These are phyloP conservation scores for Suillus plorans DNA, from an alignment of 768 basidiomycete genomes.

Conservation along the genomic window DNA sequence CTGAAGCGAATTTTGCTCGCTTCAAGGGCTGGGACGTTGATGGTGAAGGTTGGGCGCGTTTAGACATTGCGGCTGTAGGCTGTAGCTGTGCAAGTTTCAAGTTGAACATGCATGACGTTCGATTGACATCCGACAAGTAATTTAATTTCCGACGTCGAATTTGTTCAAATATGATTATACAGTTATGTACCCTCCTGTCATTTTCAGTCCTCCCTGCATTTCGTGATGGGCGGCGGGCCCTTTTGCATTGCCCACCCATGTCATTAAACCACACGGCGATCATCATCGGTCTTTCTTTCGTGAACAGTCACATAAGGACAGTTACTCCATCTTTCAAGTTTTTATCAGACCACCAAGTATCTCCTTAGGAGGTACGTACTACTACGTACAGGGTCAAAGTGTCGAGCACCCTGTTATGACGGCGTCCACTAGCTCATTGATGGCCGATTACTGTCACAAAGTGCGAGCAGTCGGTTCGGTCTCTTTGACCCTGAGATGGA, in stretches of 20 bases:
- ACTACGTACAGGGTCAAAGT: neutral
- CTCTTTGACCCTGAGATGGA: too few species aligned
- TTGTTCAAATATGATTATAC: neutral
- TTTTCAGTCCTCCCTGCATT: neutral
- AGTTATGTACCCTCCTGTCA: constrained; percentile 1
- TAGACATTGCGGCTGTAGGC: constrained; percentile 7
- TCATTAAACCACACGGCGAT: neutral
- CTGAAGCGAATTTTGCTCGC: constrained; percentile 17
- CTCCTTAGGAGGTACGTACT: neutral
- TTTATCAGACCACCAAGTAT: neutral
- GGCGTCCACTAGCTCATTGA: too few species aligned
- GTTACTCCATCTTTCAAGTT: neutral
- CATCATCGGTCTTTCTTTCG: neutral
- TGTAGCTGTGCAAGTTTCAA: neutral
- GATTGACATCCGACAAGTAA: constrained; percentile 1
- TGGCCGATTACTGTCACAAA: too few species aligned
- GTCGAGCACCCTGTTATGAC: too few species aligned
- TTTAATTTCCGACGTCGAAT: constrained; percentile 1
- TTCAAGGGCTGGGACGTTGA: constrained; percentile 16
- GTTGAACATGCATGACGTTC: neutral
- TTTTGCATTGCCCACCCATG: neutral
- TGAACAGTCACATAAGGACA: neutral
- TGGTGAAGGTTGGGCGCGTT: constrained; percentile 11
- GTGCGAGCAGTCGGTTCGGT: too few species aligned
- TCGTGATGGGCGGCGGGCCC: neutral